phyloP scores from a whole-genome alignment of 2,329 filamentous ascomycete species.

The Exserohilum turcica region DNA sequence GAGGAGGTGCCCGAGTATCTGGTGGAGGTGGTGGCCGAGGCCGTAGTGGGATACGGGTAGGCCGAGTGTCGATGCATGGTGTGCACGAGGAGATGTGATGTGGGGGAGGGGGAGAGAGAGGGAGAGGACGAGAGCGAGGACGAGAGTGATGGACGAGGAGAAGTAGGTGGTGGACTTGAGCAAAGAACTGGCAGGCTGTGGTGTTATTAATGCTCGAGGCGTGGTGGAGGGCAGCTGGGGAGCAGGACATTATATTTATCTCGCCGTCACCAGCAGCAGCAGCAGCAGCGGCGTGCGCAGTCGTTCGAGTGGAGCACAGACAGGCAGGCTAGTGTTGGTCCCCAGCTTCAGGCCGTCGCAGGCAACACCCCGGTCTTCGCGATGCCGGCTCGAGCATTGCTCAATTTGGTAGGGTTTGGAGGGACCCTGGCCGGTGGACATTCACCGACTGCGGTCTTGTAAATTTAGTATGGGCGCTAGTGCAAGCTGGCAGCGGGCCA shows the following conservation, averaged over 20 bases:
- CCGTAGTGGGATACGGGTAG: constrained; percentile 51
- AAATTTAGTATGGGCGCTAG: constrained; percentile 41
- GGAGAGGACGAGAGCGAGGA: background rate
- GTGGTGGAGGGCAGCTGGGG: constrained; percentile 33
- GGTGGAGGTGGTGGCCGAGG: constrained; percentile 48
- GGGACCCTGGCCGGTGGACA: constrained; percentile 28
- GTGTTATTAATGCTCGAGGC: constrained; percentile 27
- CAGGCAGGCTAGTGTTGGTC: constrained; percentile 36
- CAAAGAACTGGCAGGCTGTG: background rate
- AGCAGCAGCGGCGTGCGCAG: constrained; percentile 28
- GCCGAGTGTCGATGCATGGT: constrained; percentile 53
- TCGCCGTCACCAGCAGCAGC: constrained; percentile 26
- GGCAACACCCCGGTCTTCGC: constrained; percentile 31
- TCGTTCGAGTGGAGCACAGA: constrained; percentile 37
- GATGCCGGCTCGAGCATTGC: constrained; percentile 30
- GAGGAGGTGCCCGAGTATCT: constrained; percentile 85
- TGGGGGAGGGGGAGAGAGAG: constrained; percentile 12
- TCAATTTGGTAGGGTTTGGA: constrained; percentile 30
- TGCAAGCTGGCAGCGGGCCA: constrained; percentile 33
- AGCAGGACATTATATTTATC: constrained; percentile 40
- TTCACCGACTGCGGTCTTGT: constrained; percentile 40
- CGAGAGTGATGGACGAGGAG: constrained; percentile 5
- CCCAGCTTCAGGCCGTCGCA: constrained; percentile 39
- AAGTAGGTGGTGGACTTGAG: constrained; percentile 23
- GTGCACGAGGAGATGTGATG: constrained; percentile 21